Conservation (phyloP, 495 filamentous ascomycete genomes). For the Penicillium steckii region DNA sequence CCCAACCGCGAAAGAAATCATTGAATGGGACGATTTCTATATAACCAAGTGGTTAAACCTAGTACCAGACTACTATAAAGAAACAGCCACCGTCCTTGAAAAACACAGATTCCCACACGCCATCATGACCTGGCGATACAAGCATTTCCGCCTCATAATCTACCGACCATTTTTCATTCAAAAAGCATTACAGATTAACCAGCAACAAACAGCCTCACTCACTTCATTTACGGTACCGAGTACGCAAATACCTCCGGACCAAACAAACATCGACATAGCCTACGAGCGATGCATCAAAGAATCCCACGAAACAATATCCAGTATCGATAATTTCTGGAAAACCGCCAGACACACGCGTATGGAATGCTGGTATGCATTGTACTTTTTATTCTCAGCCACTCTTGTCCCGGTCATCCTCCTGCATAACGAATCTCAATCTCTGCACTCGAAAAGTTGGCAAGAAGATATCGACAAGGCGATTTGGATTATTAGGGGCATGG, state of each 20-base stretch:
- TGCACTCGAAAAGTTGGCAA: background rate
- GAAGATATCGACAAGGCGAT: constrained; percentile 4
- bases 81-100: background rate
- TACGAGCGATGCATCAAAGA: constrained; percentile 3
- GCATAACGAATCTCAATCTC: background rate
- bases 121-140: constrained; percentile 9
- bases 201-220: background rate
- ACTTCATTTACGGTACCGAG: background rate
- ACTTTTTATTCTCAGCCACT: constrained; percentile 4
- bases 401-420: constrained; percentile 2
- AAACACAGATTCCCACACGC: background rate
- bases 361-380: constrained; percentile 5
- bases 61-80: constrained; percentile 2
- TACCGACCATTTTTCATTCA: constrained; percentile 3
- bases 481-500: background rate
- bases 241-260: background rate
- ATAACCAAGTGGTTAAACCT: constrained; percentile 1
- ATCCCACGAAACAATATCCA: background rate
- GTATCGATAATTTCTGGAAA: constrained; percentile 1
- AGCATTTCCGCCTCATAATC: constrained; percentile 5
- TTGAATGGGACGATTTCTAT: constrained; percentile 5
- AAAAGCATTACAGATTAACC: background rate
- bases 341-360: background rate
- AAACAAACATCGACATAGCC: background rate
- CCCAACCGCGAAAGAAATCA: constrained; percentile 1